These are phyloP conservation scores for Dentipellis fragilis DNA, from an alignment of 768 basidiomycete species.

Conservation along the genomic window DNA sequence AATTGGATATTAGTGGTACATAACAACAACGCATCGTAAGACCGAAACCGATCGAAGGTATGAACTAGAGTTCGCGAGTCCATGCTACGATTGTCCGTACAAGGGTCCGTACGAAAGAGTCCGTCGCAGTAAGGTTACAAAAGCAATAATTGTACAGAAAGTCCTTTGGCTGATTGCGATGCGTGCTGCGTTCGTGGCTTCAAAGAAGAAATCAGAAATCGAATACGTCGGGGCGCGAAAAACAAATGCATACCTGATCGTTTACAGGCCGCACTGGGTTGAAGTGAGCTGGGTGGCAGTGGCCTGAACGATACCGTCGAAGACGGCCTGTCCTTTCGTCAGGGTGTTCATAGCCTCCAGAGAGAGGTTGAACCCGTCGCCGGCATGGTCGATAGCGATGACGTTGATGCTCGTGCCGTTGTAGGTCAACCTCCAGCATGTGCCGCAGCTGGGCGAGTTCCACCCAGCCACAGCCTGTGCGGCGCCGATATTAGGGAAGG, in stretches of 20 bases:
- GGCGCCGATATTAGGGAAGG: conserved; percentile 24
- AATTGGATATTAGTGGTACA: too few species aligned
- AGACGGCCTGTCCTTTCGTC: conserved; percentile 31
- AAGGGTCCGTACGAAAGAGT: not conserved
- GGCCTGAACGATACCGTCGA: conserved; percentile 5
- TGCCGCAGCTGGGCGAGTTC: conserved; percentile 22
- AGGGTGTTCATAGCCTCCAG: conserved; percentile 24
- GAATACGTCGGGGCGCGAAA: not conserved
- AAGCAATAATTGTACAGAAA: not conserved
- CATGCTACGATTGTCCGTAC: not conserved
- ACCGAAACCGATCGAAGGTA: too few species aligned
- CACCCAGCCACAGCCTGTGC: conserved; percentile 22
- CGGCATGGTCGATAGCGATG: conserved; percentile 22
- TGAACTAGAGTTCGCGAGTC: not conserved
- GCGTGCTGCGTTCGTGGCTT: not conserved
- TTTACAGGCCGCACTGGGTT: conserved; percentile 35
- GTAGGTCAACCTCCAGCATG: conserved; percentile 24
- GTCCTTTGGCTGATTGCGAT: not conserved
- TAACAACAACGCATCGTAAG: too few species aligned
- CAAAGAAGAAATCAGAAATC: not conserved
- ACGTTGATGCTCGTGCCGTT: conserved; percentile 19
- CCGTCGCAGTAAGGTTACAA: not conserved
- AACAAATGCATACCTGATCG: not conserved
- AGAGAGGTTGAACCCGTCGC: conserved; percentile 26
- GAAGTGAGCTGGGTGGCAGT: not conserved